Conservation (phyloP, 495 filamentous ascomycete species). For the Penicillium chermesinum region DNA sequence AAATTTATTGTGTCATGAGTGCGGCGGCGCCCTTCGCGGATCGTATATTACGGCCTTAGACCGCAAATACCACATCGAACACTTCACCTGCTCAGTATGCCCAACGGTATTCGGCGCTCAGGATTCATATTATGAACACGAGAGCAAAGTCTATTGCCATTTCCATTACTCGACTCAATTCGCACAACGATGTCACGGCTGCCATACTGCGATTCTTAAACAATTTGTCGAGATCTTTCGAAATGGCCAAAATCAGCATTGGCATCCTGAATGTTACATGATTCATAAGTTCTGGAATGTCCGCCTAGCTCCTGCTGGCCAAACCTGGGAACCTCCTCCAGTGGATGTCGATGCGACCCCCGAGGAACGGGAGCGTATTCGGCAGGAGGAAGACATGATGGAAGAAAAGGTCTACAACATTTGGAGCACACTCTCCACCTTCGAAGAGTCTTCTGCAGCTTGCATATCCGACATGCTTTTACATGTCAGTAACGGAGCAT, state of each 20-base stretch:
- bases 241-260: slow-evolving; percentile 96
- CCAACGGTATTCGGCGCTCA: slow-evolving; percentile 95
- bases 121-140: slow-evolving; percentile 98
- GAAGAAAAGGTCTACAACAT: slow-evolving; percentile 97
- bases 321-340: slow-evolving; percentile 44
- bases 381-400: slow-evolving; percentile 86
- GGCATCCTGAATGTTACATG: slow-evolving; percentile 99
- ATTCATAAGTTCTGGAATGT: slow-evolving; percentile 99
- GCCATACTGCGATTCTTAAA: slow-evolving; percentile 96
- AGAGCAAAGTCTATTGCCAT: slow-evolving; percentile 94
- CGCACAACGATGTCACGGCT: slow-evolving; percentile 92
- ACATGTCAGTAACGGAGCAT: slow-evolving; percentile 97
- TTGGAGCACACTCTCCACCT: slow-evolving; percentile 95
- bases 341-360: slow-evolving; percentile 61
- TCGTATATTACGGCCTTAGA: slow-evolving; percentile 98
- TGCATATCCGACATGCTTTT: slow-evolving; percentile 99
- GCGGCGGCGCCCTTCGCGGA: slow-evolving; percentile 87
- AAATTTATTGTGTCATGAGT: slow-evolving; percentile 84
- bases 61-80: slow-evolving; percentile 97
- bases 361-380: slow-evolving; percentile 67
- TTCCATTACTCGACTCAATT: slow-evolving; percentile 99
- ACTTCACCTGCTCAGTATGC: slow-evolving; percentile 97
- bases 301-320: slow-evolving; percentile 59
- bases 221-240: slow-evolving; percentile 99
- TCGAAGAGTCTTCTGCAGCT: slow-evolving; percentile 94